Evolutionary conservation across 176 grass and related monocot genomes (phyloP), one percentile per base, ranked within the genome.

Genomic region (Thinopyrum elongatum): DNA sequence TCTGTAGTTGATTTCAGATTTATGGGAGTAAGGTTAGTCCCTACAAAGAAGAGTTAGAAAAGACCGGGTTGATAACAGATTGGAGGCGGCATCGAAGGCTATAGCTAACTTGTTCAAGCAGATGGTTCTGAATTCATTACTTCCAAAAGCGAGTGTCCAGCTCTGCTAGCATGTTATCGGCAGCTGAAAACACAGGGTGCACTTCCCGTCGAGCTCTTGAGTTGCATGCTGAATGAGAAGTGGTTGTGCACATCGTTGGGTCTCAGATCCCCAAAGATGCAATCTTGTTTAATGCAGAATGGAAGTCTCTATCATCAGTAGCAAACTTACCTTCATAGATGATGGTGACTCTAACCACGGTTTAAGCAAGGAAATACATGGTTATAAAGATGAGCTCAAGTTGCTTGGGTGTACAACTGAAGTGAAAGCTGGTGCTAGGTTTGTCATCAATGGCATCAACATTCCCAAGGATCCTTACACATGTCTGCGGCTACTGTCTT

Each of bases 311-410:
- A 44, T 80, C 82, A 79, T n/a, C 64, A 10, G 65, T 97, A 76
- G 86, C 92, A 64, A 70, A n/a, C 12, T 69, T 97, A 39, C 92
- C 94, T 8, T 97, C 38, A 92, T 97, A 70, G 78, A 92, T 72
- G 65, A 76, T 63, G 49, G 70, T 55, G 78, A 84, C 15, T 78
- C 77, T 23, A 36, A 8, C 61, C 11, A 85, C 0, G 83, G 89
- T 31, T 72, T 84, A 41, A 77, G 83, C 65, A 74, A 82, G 17
- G 77, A 94, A 10, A 89, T 97, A 17, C 34, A 89, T 86, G 53
- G 6, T 25, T 92, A 94, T n/a, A 97, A 92, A 74, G 44, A 91
- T 46, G 92, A 87, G 68, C 90, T 97, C 2, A 78, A 55, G 80
- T 3, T 71, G 12, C 42, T 97, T n/a, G n/a, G 89, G 89, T 41